These are phyloP conservation scores for Hevea brasiliensis DNA, from an alignment of 345 rosid species.

Conservation along the genomic window DNA sequence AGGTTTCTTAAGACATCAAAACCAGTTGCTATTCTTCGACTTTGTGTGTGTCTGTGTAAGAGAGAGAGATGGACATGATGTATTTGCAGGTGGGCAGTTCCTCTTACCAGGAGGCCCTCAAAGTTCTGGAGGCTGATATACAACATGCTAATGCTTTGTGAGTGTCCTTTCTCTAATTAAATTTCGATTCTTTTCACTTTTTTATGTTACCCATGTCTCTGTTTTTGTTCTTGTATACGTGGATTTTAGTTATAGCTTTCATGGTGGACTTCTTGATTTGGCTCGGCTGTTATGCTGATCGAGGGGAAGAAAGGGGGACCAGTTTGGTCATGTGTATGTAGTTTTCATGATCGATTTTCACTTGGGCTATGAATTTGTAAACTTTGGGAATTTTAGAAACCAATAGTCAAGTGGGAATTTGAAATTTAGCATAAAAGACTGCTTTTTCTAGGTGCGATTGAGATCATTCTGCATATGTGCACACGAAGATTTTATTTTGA, in stretches of 20 bases:
- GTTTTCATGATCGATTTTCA: slow-evolving; percentile 4
- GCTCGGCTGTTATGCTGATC: slow-evolving; percentile 6
- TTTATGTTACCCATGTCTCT: neutral
- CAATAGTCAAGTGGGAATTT: neutral
- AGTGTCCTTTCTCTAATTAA: slow-evolving; percentile 30
- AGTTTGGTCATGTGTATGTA: neutral
- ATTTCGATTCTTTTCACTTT: slow-evolving; percentile 6
- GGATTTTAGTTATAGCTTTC: slow-evolving; percentile 9
- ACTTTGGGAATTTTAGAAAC: slow-evolving; percentile 4
- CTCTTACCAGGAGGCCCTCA: slow-evolving; percentile 67
- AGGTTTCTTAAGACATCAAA: slow-evolving; percentile 7
- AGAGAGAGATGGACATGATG: slow-evolving; percentile 28
- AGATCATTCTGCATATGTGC: neutral
- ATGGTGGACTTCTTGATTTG: slow-evolving; percentile 3
- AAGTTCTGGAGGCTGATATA: slow-evolving; percentile 79
- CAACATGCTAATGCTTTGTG: slow-evolving; percentile 87
- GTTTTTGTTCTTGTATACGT: slow-evolving; percentile 2
- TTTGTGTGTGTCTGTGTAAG: neutral
- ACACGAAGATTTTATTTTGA: slow-evolving; percentile 1
- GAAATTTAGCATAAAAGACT: neutral
- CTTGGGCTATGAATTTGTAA: neutral
- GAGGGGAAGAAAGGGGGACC: slow-evolving; percentile 5
- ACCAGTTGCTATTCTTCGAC: neutral
- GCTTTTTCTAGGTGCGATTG: neutral
- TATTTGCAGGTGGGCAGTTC: slow-evolving; percentile 22